Conservation (phyloP, 768 basidiomycete genomes). For the Boletus tomentosulus region DNA sequence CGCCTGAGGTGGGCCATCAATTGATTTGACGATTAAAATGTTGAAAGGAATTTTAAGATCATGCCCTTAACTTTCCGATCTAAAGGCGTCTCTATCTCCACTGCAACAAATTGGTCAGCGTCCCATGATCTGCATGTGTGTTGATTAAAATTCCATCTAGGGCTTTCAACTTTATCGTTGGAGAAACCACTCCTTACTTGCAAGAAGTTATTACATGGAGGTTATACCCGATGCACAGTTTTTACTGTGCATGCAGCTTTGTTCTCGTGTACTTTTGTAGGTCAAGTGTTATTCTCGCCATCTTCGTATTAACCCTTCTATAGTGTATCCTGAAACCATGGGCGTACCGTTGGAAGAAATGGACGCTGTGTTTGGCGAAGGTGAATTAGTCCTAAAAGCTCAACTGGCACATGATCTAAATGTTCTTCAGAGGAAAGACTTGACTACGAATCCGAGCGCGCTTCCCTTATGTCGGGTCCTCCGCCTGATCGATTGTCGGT, state of each 20-base stretch:
- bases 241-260: slow-evolving; percentile 86
- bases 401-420: slow-evolving; percentile 14
- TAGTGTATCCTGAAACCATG: slow-evolving; percentile 85
- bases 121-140: background rate
- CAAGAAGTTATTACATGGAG: slow-evolving; percentile 89
- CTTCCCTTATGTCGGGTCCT: slow-evolving; percentile 46
- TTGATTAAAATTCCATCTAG: slow-evolving; percentile 24
- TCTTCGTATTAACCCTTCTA: slow-evolving; percentile 6
- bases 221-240: slow-evolving; percentile 93
- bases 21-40: background rate
- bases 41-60: slow-evolving; percentile 47
- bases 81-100: slow-evolving; percentile 94
- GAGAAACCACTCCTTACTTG: slow-evolving; percentile 79
- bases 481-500: slow-evolving; percentile 38
- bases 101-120: slow-evolving; percentile 70
- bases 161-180: slow-evolving; percentile 89
- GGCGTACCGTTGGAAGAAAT: slow-evolving; percentile 88
- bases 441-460: slow-evolving; percentile 63
- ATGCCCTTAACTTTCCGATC: slow-evolving; percentile 87
- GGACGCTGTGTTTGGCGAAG: slow-evolving; percentile 88
- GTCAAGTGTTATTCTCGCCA: slow-evolving; percentile 25
- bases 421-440: slow-evolving; percentile 47
- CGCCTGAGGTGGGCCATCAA: slow-evolving; percentile 60
- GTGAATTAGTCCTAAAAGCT: slow-evolving; percentile 30
- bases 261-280: slow-evolving; percentile 78